Evolutionary conservation across 2,329 filamentous ascomycete genomes (phyloP).

Genomic region (Pseudogymnoascus sp.): DNA sequence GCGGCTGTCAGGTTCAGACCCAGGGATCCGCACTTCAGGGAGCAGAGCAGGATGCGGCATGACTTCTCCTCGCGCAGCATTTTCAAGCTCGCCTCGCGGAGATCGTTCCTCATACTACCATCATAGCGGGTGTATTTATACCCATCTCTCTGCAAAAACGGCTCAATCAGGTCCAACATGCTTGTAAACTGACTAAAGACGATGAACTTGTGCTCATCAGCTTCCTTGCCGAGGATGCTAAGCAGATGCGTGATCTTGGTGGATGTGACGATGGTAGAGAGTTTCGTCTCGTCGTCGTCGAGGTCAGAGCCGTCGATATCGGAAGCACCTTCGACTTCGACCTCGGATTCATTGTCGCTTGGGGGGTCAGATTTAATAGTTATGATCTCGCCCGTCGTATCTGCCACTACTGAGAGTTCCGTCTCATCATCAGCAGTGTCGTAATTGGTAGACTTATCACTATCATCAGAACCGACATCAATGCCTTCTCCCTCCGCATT

Average conservation of each 20-base stretch:
- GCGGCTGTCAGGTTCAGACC: conserved; percentile 94
- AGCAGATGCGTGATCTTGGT: conserved; percentile 89
- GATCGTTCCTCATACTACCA: conserved; percentile 88
- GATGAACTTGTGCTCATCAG: conserved; percentile 84
- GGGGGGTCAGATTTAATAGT: conserved; percentile 23
- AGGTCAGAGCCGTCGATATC: conserved; percentile 27
- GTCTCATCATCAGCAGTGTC: not conserved
- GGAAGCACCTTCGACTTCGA: conserved; percentile 37
- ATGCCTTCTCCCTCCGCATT: conserved; percentile 82
- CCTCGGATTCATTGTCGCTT: conserved; percentile 31
- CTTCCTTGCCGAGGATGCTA: conserved; percentile 71
- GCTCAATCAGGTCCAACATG: conserved; percentile 94
- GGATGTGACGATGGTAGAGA: conserved; percentile 56
- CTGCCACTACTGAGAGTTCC: not conserved
- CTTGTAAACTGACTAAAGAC: conserved; percentile 98
- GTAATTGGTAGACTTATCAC: conserved; percentile 33
- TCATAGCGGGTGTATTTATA: conserved; percentile 87
- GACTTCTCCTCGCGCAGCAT: conserved; percentile 65
- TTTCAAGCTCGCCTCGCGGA: conserved; percentile 77
- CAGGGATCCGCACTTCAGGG: conserved; percentile 84
- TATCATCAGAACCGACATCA: conserved; percentile 57
- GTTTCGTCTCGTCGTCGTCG: conserved; percentile 35
- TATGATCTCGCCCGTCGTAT: not conserved
- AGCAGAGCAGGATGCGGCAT: conserved; percentile 82
- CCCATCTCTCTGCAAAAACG: conserved; percentile 69